Evolutionary conservation across 1,139 yeast genomes (phyloP).

Genomic region (Hemisphaericaspora xylofermentans): DNA sequence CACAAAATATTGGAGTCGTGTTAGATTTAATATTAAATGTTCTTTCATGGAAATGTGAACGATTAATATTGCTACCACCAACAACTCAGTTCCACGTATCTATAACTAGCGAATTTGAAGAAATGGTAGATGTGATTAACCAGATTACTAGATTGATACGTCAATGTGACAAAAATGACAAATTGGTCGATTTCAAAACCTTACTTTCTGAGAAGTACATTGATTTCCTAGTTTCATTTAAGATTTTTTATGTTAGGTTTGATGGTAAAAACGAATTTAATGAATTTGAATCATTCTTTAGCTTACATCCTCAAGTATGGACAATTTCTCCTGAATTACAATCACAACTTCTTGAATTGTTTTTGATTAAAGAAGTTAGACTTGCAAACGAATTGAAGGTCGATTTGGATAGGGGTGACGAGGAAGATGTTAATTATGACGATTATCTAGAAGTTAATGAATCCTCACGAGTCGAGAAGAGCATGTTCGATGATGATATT

Average conservation of each 20-base stretch:
- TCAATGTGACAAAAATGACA: slow-evolving; percentile 7
- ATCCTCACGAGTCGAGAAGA: slow-evolving; percentile 10
- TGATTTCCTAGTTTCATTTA: slow-evolving; percentile 34
- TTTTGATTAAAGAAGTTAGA: slow-evolving; percentile 35
- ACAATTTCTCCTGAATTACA: slow-evolving; percentile 25
- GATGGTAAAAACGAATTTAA: slow-evolving; percentile 21
- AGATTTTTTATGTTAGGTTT: slow-evolving; percentile 34
- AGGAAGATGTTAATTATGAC: slow-evolving; percentile 58
- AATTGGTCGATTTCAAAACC: slow-evolving; percentile 21
- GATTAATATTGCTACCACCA: slow-evolving; percentile 21
- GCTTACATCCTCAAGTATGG: slow-evolving; percentile 24
- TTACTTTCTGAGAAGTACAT: slow-evolving; percentile 26
- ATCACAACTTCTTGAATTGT: slow-evolving; percentile 26
- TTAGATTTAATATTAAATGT: slow-evolving; percentile 28
- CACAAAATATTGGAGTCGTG: slow-evolving; percentile 18
- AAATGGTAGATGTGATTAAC: slow-evolving; percentile 12
- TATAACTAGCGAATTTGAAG: slow-evolving; percentile 13
- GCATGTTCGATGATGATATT: slow-evolving; percentile 21
- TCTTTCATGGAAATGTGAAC: slow-evolving; percentile 38
- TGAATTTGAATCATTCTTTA: slow-evolving; percentile 27
- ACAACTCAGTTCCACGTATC: slow-evolving; percentile 16
- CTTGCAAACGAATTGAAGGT: slow-evolving; percentile 27
- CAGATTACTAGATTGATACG: slow-evolving; percentile 12
- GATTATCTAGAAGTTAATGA: slow-evolving; percentile 24
- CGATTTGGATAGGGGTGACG: slow-evolving; percentile 52